Conservation (phyloP, 306 rosid genomes). For the Abrus pulchellus region DNA sequence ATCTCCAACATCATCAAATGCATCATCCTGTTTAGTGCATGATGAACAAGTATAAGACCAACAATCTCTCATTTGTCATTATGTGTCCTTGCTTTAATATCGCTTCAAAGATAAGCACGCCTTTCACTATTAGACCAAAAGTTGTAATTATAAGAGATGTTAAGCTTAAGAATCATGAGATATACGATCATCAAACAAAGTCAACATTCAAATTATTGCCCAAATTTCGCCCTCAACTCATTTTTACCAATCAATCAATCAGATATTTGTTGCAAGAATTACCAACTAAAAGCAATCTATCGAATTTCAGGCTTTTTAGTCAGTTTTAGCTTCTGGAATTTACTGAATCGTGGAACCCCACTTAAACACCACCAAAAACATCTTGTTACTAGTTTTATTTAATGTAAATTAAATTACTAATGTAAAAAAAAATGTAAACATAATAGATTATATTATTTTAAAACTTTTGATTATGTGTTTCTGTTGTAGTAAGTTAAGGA, state of each 20-base stretch:
- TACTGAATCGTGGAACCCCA: too few relatives aligned
- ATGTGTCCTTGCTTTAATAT: not conserved
- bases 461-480: not conserved
- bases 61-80: constrained; percentile 28
- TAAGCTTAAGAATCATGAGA: constrained; percentile 5
- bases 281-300: not conserved
- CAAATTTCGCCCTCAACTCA: constrained; percentile 8
- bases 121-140: constrained; percentile 4
- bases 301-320: not conserved
- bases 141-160: constrained; percentile 25
- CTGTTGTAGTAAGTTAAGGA: not conserved
- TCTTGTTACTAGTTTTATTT: too few relatives aligned
- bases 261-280: constrained; percentile 11
- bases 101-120: constrained; percentile 16
- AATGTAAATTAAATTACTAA: too few relatives aligned
- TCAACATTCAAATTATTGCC: constrained; percentile 6
- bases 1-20: constrained; percentile 8
- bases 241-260: constrained; percentile 18
- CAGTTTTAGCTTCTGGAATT: not conserved
- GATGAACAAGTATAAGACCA: constrained; percentile 8
- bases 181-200: constrained; percentile 7
- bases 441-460: not conserved
- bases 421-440: too few relatives aligned
- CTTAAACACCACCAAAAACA: too few relatives aligned
- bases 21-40: not conserved